Conservation (phyloP, 2,329 filamentous ascomycete genomes). For the Ophiostoma perfectum region DNA sequence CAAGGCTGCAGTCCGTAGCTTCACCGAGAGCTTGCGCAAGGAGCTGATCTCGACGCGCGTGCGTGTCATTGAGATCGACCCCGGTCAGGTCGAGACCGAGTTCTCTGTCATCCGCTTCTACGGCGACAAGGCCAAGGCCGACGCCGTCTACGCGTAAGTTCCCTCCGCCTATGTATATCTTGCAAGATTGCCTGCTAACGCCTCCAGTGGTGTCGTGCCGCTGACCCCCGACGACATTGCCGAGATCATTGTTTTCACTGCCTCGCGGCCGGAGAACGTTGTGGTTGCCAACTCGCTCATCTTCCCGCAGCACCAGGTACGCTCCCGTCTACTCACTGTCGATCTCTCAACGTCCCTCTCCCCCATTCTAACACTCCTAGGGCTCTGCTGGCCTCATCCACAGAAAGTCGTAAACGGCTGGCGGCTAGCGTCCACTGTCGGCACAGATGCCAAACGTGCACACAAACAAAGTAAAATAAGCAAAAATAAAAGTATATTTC, state of each 20-base stretch:
- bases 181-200: background rate
- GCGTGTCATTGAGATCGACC: conserved; percentile 81
- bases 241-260: conserved; percentile 81
- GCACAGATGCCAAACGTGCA: background rate
- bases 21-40: conserved; percentile 75
- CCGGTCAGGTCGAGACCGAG: conserved; percentile 90
- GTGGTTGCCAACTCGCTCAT: conserved; percentile 82
- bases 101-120: conserved; percentile 85
- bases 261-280: conserved; percentile 80
- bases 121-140: conserved; percentile 82
- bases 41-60: conserved; percentile 78
- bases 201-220: conserved; percentile 63
- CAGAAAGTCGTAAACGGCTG: conserved; percentile 18
- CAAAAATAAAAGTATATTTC: conserved; percentile 11
- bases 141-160: conserved; percentile 77
- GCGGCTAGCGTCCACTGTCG: background rate
- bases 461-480: background rate
- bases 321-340: background rate
- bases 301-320: conserved; percentile 79
- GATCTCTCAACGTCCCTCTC: too few species aligned
- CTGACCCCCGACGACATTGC: conserved; percentile 87
- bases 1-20: conserved; percentile 80
- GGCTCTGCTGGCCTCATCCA: conserved; percentile 22
- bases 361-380: conserved; percentile 17
- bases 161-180: background rate